Evolutionary conservation across 2,329 filamentous ascomycete species (phyloP), one percentile per base, ranked within the genome.

Genomic region (Ustulina deusta): DNA sequence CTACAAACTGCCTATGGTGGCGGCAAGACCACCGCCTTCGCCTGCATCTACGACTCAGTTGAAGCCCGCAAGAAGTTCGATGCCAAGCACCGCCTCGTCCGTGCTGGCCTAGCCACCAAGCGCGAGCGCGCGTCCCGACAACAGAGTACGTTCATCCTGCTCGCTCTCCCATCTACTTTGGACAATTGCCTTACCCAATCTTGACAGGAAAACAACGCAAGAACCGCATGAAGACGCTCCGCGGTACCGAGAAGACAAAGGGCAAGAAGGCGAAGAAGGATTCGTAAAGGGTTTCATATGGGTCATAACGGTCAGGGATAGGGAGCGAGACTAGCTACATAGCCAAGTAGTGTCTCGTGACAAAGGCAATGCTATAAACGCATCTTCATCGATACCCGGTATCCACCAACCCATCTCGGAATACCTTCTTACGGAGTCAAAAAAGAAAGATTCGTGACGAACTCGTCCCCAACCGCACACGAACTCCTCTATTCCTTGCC

Each of bases 31-130:
- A 98, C 95, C 76, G 96, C 96, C 80, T 99, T 99, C 83, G 96
- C 94, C 76, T 93, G 69, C 62, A 71, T 99, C 87, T 99, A 99
- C 90, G 96, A 99, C 86, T 97, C 93, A 76, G 87, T 90, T 82
- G 96, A 99, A 89, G 93, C 94, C 80, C 91, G 99, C 91, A 97
- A 97, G 93, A 98, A 98, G 87, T 99, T 98, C 85, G 96, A 99
- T 91, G 96, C 96, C 79, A 91, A 92, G 86, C 97, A 97, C 92
- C 91, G 96, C 85, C 90, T 97, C 78, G 90, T 99, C 84, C 91
- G 96, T 78, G 93, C 97, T 82, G 96, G 95, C 82, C 88, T 93
- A 78, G 95, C 93, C 81, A 89, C 84, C 84, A 98, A 98, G 93
- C 89, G 93, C 84, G 96, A 99, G 92, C 95, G 94, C 88, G 90